Base-by-base conservation (phyloP, 148 eudicot genomes). In the Persicaria tinctoria region DNA sequence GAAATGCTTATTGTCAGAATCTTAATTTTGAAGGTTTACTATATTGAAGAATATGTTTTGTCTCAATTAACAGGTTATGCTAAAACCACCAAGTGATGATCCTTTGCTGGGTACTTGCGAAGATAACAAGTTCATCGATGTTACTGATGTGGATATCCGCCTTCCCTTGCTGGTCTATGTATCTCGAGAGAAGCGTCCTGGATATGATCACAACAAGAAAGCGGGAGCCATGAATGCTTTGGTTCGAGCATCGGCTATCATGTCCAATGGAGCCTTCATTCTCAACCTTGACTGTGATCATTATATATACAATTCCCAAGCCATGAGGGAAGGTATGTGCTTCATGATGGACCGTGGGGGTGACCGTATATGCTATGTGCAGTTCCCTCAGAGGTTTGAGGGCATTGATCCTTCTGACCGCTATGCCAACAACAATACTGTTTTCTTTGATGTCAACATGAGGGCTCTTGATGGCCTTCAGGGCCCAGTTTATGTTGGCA, bases 151-250 rank as follows among this genome's bases (percentile, higher is more conserved):
- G 75, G 98, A 93, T 80, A 93, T 91, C 60, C 97, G 97, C 62
- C 97, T 93, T 76, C 98, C 98, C 9, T 74, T 93, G 90, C 89
- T 93, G 76, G 98, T 93, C 55, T 93, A 93, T 82, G 94, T 93
- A 59, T 90, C 94, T 13, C 91, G 94, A 72, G 94, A 90, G 84
- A 90, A 90, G 72, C 91, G 91, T 59, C 94, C 93, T 46, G 97
- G 96, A 73, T 93, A 93, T 82, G 97, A 93, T 76, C 97, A 90
- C 85, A 93, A 93, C 82, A 93, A 93, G 86, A 93, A 93, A 78
- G 98, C 98, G 41, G 98, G 98, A 51, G 98, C 98, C 73, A 93
- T 93, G 98, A 93, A 93, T 76, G 96, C 96, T 78, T 80, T 93
- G 70, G 96, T 93, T 63, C 84, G 98, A 69, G 92, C 96, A 66